Evolutionary conservation across 495 filamentous ascomycete genomes (phyloP), one percentile per base, ranked within the genome.

Genomic region (Lasiosphaeris hirsuta): DNA sequence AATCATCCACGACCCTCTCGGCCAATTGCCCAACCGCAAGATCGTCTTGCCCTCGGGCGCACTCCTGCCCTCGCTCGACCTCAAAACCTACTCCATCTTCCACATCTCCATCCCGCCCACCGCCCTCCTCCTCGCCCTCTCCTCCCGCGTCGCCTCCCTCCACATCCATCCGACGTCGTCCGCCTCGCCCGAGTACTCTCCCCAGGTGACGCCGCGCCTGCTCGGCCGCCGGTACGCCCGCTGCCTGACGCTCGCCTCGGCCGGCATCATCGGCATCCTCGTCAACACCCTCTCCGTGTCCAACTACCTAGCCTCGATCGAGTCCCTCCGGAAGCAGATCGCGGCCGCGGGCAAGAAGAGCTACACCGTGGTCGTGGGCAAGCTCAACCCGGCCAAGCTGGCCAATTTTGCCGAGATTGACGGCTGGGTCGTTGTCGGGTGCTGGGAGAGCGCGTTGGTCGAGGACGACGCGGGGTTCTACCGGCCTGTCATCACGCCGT

Each of bases 351-450:
- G 90, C 18, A 96, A 96, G 74, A 98, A 98, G 69, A 86, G 81
- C 69, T 97, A 98, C 69, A 89, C 90, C 17, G 91, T 98, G 49
- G 95, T 98, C 1, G 95, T 98, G 4, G 94, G 94, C 39, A 97
- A 97, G 66, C 77, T 97, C 2, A 97, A 97, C 65, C 88, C 92
- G 0, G 92, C 92, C 54, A 98, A 98, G 70, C 77, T 98, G 5
- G 95, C 94, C 18, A 98, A 98, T 71, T 98, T 98, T 71, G 82
- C 86, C 51, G 94, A 98, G 72, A 81, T 98, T 10, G 92, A 89
- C 15, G 95, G 89, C 11, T 98, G 94, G 94, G 92, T 97, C 0
- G 92, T 97, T 0, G 88, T 98, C 41, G 95, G 95, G 9, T 98
- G 94, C 73, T 97, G 95, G 94, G 94, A 98, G 72, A 96, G 93